Conservation (phyloP, 2,329 filamentous ascomycete genomes). For the Fusarium graminum region DNA sequence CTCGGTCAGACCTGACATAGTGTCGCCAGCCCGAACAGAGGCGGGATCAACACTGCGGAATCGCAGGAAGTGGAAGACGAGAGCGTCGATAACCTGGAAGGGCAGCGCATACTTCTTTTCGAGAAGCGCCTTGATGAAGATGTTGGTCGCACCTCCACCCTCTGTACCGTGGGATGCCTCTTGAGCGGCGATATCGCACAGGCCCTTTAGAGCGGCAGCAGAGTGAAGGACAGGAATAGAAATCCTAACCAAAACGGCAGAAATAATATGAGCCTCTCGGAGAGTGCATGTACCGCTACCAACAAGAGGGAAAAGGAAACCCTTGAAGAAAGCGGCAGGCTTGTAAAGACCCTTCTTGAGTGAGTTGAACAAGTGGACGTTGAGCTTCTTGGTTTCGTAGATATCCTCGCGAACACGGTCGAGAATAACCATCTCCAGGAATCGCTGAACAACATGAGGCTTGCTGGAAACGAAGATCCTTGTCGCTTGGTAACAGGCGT, state of each 20-base stretch:
- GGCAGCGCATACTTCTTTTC: constrained; percentile 98
- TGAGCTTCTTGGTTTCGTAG: constrained; percentile 92
- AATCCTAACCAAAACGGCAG: constrained; percentile 84
- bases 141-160: constrained; percentile 90
- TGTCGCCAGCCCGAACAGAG: constrained; percentile 64
- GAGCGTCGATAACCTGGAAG: constrained; percentile 91
- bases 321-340: constrained; percentile 96
- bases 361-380: constrained; percentile 92
- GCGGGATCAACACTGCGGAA: constrained; percentile 79
- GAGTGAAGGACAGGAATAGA: constrained; percentile 93
- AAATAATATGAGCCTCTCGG: constrained; percentile 91
- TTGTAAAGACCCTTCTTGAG: constrained; percentile 95
- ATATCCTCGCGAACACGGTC: constrained; percentile 95
- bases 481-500: constrained; percentile 87
- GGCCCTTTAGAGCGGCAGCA: constrained; percentile 87
- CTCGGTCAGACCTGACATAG: constrained; percentile 62
- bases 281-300: constrained; percentile 89
- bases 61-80: constrained; percentile 96
- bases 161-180: constrained; percentile 87
- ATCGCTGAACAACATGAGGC: constrained; percentile 82
- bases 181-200: constrained; percentile 94
- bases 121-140: constrained; percentile 91
- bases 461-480: constrained; percentile 91
- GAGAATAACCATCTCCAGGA: constrained; percentile 87
- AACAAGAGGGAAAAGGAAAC: constrained; percentile 91